Evolutionary conservation across 2,329 filamentous ascomycete genomes (phyloP), one percentile per base, ranked within the genome.

Genomic region (Plenodomus lindquistii): DNA sequence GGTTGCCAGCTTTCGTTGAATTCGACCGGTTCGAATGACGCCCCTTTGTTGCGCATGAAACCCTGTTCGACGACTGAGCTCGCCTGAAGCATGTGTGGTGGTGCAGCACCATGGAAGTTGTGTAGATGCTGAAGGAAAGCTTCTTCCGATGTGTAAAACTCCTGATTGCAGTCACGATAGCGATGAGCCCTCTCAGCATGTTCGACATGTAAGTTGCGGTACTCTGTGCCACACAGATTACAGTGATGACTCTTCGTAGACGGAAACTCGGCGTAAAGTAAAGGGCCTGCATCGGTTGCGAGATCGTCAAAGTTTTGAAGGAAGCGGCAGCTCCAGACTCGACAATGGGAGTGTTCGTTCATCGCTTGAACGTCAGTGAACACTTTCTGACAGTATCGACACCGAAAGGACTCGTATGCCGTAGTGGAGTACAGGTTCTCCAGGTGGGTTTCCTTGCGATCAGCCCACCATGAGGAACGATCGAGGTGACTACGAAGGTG

Each of bases 251-350:
- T 65, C 37, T 69, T 70, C 27, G 65, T 61, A 17, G 66, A 67
- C 1, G 67, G 66, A 16, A 69, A 67, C 24, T 70, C 66, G 3
- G 63, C 58, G 41, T 63, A 67, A 2, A 70, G 50, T 6, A 67
- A 65, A 20, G 67, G 67, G 2, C 63, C 65, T 19, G 57, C 58
- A 41, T 65, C 70, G 37, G 68, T 63, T 5, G 67, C 63, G 27
- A 71, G 54, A 34, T 70, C 67, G 37, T 68, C 65, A 40, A 68
- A 70, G 16, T 60, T 69, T 34, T 55, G 59, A 9, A 71, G 44
- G 38, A 71, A 71, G 10, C 67, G 66, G 47, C 67, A 71, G 21
- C 64, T 68, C 66, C 66, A 71, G 18, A 71, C 65, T 37, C 64
- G 63, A 43, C 67, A 71, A 31, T 69, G 65, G 2, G 61, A 58